These are phyloP conservation scores for Pseudopyricularia javanii DNA, from an alignment of 2,329 filamentous ascomycete species.

Conservation along the genomic window DNA sequence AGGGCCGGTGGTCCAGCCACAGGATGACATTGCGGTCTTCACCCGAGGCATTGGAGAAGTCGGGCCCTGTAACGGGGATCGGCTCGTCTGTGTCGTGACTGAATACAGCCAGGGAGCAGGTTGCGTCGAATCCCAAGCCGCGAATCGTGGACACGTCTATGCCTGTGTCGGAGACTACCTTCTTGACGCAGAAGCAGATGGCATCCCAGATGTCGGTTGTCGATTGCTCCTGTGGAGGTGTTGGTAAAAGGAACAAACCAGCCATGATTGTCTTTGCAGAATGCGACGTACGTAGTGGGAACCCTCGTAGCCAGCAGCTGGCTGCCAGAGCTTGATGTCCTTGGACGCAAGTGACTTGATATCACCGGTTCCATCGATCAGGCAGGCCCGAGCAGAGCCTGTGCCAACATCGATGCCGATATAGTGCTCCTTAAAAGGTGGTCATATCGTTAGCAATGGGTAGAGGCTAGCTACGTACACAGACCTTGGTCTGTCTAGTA, in stretches of 20 bases:
- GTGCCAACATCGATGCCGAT: constrained; percentile 95
- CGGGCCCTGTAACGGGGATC: constrained; percentile 76
- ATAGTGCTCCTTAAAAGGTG: constrained; percentile 36
- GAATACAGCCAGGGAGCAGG: constrained; percentile 94
- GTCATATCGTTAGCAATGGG: background rate
- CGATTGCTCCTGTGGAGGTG: constrained; percentile 71
- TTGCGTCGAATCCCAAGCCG: constrained; percentile 94
- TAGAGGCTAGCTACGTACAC: background rate
- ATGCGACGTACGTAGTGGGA: constrained; percentile 40
- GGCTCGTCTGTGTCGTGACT: constrained; percentile 81
- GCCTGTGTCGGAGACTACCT: constrained; percentile 69
- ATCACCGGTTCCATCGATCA: constrained; percentile 84
- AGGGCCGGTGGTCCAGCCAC: constrained; percentile 91
- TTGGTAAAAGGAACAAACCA: background rate
- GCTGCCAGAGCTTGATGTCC: constrained; percentile 71
- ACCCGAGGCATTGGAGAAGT: constrained; percentile 59
- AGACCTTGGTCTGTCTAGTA: background rate
- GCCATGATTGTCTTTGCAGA: background rate
- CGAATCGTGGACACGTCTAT: constrained; percentile 65
- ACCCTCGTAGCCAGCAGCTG: constrained; percentile 49
- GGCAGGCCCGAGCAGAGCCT: constrained; percentile 86
- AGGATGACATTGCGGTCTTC: constrained; percentile 91
- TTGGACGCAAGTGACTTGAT: constrained; percentile 67
- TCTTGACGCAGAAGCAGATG: constrained; percentile 80
- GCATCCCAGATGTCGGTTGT: constrained; percentile 94